Evolutionary conservation across 1,139 yeast species (phyloP).

Genomic region (Yamadazyma triangularis): DNA sequence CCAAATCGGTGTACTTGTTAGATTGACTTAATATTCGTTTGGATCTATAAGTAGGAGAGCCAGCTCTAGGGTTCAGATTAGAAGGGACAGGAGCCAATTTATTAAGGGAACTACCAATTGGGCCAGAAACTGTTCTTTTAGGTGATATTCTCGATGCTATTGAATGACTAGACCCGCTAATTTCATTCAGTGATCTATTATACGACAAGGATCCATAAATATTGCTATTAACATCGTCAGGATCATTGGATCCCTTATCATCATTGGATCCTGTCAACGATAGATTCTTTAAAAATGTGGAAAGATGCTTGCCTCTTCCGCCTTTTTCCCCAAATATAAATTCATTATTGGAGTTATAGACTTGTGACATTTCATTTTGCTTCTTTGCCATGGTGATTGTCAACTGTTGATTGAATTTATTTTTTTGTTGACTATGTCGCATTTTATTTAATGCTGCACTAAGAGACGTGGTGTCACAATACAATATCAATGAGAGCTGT

Average conservation of each 20-base stretch:
- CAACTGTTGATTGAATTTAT: no score
- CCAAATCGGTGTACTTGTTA: constrained; percentile 54
- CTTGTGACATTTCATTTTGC: constrained; percentile 57
- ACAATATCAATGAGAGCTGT: no score
- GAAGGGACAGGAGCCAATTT: constrained; percentile 11
- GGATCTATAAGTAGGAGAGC: constrained; percentile 5
- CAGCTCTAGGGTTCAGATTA: constrained; percentile 2
- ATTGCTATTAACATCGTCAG: constrained; percentile 30
- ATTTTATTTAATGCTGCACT: no score
- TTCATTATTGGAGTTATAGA: constrained; percentile 50
- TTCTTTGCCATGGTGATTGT: constrained; percentile 37
- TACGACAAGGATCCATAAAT: constrained; percentile 40
- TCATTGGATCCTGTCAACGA: constrained; percentile 21
- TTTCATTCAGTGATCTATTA: constrained; percentile 11
- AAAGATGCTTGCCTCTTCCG: constrained; percentile 59
- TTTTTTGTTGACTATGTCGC: no score
- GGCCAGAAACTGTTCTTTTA: constrained; percentile 18
- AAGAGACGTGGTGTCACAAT: no score
- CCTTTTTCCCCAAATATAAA: constrained; percentile 66
- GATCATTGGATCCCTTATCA: constrained; percentile 13
- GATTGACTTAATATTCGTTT: constrained; percentile 9
- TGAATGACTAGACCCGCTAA: constrained; percentile 16
- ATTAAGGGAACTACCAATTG: no score
- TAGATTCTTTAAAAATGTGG: constrained; percentile 53
- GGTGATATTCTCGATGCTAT: constrained; percentile 10